phyloP scores from a whole-genome alignment of 2,329 filamentous ascomycete genomes.

The Penicillium sp. region DNA sequence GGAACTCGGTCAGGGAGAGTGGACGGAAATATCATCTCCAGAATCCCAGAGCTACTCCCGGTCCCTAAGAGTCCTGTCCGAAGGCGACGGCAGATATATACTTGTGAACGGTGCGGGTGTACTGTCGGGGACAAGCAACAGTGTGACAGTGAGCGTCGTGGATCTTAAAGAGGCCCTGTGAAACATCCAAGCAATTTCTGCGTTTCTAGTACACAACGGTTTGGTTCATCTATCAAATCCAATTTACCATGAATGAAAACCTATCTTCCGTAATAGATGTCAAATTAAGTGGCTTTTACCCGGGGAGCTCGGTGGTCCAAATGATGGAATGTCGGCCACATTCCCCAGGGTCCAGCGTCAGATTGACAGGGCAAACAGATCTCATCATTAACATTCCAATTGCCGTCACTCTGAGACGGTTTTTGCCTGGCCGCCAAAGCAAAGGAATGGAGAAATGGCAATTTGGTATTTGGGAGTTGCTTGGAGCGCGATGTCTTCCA shows the following conservation, averaged over 20 bases:
- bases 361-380: constrained; percentile 9
- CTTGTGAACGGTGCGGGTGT: constrained; percentile 20
- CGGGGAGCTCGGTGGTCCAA: not conserved
- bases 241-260: not conserved
- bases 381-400: constrained; percentile 5
- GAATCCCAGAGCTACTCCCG: constrained; percentile 48
- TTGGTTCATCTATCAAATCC: not conserved
- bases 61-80: constrained; percentile 45
- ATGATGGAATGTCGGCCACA: not conserved
- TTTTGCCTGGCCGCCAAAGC: not conserved
- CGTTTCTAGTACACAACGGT: not conserved
- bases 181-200: not conserved
- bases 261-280: not conserved
- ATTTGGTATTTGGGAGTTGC: not conserved
- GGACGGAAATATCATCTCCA: constrained; percentile 46
- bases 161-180: not conserved
- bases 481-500: not conserved
- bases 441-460: not conserved
- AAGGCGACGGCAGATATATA: constrained; percentile 25
- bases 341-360: constrained; percentile 3
- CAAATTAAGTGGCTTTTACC: not conserved
- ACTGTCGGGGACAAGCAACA: constrained; percentile 1
- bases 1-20: constrained; percentile 45
- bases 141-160: not conserved
- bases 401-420: not conserved